Evolutionary conservation across 176 grass and related monocot species (phyloP), one percentile per base, ranked within the genome.

Genomic region (Metroxylon sagu): DNA sequence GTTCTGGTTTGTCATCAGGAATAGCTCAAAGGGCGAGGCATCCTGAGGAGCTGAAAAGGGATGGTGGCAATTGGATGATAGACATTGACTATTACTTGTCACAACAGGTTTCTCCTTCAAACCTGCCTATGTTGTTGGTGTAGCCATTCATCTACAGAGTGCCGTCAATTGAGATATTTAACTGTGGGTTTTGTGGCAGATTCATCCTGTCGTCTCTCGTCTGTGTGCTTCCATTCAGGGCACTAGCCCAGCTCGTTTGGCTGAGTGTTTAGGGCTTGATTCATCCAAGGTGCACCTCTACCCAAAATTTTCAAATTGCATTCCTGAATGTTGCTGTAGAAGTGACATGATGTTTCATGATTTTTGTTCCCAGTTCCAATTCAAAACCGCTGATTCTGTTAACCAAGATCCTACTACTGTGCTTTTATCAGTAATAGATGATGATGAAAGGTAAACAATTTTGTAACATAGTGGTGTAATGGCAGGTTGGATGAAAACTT

Each of bases 211-310:
- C 2, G 84, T 98, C 52, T 92, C 94, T 61, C 87, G 88, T 39
- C 71, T 98, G 25, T 98, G 84, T 59, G 94, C 94, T 77, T 98
- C 94, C 19, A 92, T 98, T 71, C 82, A 98, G 82, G 94, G 94
- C 25, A 98, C 94, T 65, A 93, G 88, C 60, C 94, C 88, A 21
- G 88, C 88, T 50, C 94, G 94, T 66, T 70, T 98, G 19, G 94
- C 94, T 43, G 94, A 98, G 63, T 98, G 94, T 82, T 64, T 98
- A 48, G 88, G 93, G 17, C 93, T 97, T 85, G 93, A 97, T 88
- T 85, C 93, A 56, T 80, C 84, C 5, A 97, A 91, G 87, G 93
- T 97, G 71, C 28, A 50, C 12, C 56, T 58, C 53, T 29, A 57
- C 29, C 28, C 30, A 64, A 25, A 59, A 35, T 14, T 43, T 43